Evolutionary conservation across 2,329 filamentous ascomycete genomes (phyloP).

Genomic region (Orbilia brochopaga): DNA sequence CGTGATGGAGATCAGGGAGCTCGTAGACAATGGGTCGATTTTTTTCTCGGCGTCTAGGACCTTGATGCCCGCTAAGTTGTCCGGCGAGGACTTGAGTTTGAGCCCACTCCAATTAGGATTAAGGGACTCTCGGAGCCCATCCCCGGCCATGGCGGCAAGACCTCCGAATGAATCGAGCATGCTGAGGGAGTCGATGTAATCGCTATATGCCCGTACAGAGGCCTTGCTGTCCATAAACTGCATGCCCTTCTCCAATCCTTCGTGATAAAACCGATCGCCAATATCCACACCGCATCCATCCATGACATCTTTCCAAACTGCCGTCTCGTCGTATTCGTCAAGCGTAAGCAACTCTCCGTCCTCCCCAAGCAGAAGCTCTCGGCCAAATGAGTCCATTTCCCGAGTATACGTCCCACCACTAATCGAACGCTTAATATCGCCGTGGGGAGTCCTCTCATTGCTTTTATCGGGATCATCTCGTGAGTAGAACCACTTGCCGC

Average conservation of each 20-base stretch:
- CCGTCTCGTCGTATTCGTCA: conserved; percentile 64
- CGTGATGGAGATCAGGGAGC: conserved; percentile 29
- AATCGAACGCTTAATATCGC: conserved; percentile 74
- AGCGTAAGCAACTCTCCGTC: conserved; percentile 55
- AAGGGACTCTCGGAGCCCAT: conserved; percentile 4
- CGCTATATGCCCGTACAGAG: conserved; percentile 18
- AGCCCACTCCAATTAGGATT: conserved; percentile 14
- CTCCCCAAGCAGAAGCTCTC: conserved; percentile 63
- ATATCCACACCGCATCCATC: conserved; percentile 71
- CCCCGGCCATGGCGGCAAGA: conserved; percentile 2
- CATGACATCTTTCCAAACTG: conserved; percentile 70
- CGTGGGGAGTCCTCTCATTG: conserved; percentile 62
- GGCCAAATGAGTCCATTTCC: conserved; percentile 78
- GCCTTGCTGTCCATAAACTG: conserved; percentile 57
- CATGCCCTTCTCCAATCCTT: conserved; percentile 59
- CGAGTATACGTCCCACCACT: conserved; percentile 78
- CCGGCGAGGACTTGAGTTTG: conserved; percentile 19
- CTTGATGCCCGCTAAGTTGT: conserved; percentile 24
- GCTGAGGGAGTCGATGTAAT: conserved; percentile 44
- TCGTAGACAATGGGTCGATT: conserved; percentile 26
- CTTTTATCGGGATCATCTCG: conserved; percentile 77
- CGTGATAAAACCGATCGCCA: conserved; percentile 62
- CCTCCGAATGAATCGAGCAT: conserved; percentile 18
- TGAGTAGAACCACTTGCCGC: conserved; percentile 85
- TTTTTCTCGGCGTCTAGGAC: conserved; percentile 35